These are phyloP conservation scores for Termitomyces sp. DNA, from an alignment of 768 basidiomycete species.

Conservation along the genomic window DNA sequence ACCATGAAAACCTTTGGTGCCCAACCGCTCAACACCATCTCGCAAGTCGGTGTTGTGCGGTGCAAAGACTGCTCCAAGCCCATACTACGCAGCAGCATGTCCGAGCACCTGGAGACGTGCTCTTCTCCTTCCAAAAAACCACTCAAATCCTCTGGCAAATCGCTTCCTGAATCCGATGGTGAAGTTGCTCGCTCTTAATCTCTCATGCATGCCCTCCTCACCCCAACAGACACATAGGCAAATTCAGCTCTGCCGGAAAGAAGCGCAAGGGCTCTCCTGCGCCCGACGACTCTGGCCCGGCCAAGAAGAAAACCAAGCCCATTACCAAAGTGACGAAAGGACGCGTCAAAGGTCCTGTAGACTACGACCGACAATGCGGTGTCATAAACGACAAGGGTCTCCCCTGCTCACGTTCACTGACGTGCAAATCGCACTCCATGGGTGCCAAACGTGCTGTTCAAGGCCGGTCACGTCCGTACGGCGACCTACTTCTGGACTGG, in stretches of 20 bases:
- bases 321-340: slow-evolving; percentile 71
- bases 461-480: slow-evolving; percentile 79
- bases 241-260: slow-evolving; percentile 37
- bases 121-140: slow-evolving; percentile 27
- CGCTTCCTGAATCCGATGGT: slow-evolving; percentile 39
- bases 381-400: slow-evolving; percentile 94
- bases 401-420: slow-evolving; percentile 91
- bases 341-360: slow-evolving; percentile 78
- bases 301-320: slow-evolving; percentile 74
- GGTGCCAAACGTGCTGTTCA: slow-evolving; percentile 90
- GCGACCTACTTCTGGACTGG: slow-evolving; percentile 89
- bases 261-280: slow-evolving; percentile 81
- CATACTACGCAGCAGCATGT: slow-evolving; percentile 65
- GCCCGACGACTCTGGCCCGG: slow-evolving; percentile 62
- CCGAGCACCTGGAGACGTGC: slow-evolving; percentile 65
- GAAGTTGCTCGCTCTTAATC: not conserved
- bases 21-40: slow-evolving; percentile 59
- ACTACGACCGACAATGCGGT: slow-evolving; percentile 90
- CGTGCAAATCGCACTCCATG: slow-evolving; percentile 98
- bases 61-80: slow-evolving; percentile 84
- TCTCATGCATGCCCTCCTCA: not conserved
- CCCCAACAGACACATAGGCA: not conserved
- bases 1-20: slow-evolving; percentile 89
- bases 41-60: slow-evolving; percentile 57
- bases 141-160: slow-evolving; percentile 53